Conservation (phyloP, 306 rosid species). For the Vigna hirtella region DNA sequence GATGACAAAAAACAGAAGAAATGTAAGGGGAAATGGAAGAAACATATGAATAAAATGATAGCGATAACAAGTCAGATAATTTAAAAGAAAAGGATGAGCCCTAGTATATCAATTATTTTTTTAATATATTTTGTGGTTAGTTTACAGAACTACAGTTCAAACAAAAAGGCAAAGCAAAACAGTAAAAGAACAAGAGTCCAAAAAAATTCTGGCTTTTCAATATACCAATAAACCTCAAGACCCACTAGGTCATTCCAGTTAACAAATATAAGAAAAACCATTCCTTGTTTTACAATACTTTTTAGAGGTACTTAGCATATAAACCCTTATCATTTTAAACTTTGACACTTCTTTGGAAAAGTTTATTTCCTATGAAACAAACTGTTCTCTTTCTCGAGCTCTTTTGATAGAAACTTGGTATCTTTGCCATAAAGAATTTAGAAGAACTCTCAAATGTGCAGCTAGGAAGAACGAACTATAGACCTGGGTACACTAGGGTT, state of each 20-base stretch:
- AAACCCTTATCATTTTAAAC: not conserved
- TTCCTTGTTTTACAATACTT: slow-evolving; percentile 1
- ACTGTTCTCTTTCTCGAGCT: not conserved
- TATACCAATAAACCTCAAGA: not conserved
- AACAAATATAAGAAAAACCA: not conserved
- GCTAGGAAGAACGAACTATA: too few relatives aligned
- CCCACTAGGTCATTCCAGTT: not conserved
- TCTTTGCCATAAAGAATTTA: not conserved
- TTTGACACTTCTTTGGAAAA: not conserved
- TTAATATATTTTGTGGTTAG: not conserved
- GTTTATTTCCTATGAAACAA: not conserved
- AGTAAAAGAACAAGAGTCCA: not conserved
- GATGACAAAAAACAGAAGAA: not conserved
- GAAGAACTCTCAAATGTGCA: not conserved
- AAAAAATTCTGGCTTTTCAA: not conserved
- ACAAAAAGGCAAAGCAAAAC: not conserved
- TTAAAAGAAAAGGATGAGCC: slow-evolving; percentile 4
- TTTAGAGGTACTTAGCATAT: too few relatives aligned
- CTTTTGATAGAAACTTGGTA: not conserved
- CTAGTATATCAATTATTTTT: slow-evolving; percentile 9
- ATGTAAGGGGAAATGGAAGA: not conserved
- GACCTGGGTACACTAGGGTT: too few relatives aligned
- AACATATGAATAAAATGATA: slow-evolving; percentile 36
- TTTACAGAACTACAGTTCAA: not conserved
- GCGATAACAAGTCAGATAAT: slow-evolving; percentile 21